phyloP scores from a whole-genome alignment of 345 rosid genomes.

The Excoecaria agallocha region DNA sequence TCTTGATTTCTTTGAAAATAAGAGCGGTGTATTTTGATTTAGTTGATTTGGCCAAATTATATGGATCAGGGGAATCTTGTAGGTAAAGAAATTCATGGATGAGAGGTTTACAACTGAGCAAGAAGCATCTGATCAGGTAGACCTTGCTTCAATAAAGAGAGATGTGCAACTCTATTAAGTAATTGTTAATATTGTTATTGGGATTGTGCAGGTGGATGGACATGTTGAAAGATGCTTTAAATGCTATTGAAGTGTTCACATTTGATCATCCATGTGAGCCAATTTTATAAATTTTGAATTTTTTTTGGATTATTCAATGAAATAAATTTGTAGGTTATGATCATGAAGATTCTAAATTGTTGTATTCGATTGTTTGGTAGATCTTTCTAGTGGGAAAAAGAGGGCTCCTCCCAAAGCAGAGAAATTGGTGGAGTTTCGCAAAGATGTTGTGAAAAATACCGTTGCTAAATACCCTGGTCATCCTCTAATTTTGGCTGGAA shows the following conservation, averaged over 20 bases:
- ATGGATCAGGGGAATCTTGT: too few relatives aligned
- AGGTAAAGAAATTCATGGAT: too few relatives aligned
- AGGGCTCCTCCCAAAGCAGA: constrained; percentile 72
- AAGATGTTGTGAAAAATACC: too few relatives aligned
- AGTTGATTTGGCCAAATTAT: too few relatives aligned
- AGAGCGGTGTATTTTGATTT: too few relatives aligned
- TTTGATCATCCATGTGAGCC: constrained; percentile 83
- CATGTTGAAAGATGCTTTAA: constrained; percentile 47
- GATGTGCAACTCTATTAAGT: too few relatives aligned
- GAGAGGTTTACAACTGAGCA: too few relatives aligned
- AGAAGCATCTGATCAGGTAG: constrained; percentile 74
- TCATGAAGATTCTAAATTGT: background rate
- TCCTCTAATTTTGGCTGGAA: too few relatives aligned
- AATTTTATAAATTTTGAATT: background rate
- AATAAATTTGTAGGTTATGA: background rate
- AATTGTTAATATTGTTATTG: background rate
- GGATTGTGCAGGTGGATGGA: constrained; percentile 67
- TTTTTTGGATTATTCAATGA: background rate
- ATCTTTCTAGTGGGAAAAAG: constrained; percentile 59
- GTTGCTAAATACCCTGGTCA: too few relatives aligned
- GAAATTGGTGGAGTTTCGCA: too few relatives aligned
- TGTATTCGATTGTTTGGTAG: constrained; percentile 31
- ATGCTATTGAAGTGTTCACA: too few relatives aligned
- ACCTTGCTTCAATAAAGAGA: background rate
- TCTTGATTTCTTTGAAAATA: too few relatives aligned